These are phyloP conservation scores for Nepenthes alata DNA, from an alignment of 179 eudicot species.

Conservation along the genomic window DNA sequence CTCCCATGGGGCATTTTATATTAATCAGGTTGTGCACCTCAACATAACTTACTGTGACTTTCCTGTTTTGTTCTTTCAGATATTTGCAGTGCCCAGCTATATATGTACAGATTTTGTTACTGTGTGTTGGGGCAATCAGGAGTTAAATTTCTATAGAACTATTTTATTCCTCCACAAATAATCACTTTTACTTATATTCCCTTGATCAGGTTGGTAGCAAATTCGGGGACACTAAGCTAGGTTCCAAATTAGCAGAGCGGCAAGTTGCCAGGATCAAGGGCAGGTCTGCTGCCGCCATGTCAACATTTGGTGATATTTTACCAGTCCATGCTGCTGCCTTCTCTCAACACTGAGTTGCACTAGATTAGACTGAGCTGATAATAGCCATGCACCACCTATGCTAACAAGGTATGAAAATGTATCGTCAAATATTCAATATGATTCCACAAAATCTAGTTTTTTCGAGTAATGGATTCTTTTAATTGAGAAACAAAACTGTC, in stretches of 20 bases:
- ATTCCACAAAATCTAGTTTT: too few relatives aligned
- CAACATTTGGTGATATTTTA: slow-evolving; percentile 69
- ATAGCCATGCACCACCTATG: too few relatives aligned
- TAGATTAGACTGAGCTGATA: slow-evolving; percentile 40
- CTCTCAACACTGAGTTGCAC: slow-evolving; percentile 71
- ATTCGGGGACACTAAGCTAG: slow-evolving; percentile 83
- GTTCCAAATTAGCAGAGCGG: slow-evolving; percentile 81
- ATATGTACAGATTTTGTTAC: too few relatives aligned
- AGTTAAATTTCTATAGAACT: neutral
- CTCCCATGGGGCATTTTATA: too few relatives aligned
- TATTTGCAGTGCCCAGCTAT: too few relatives aligned
- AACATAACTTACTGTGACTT: too few relatives aligned
- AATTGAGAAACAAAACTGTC: neutral
- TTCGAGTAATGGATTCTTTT: neutral
- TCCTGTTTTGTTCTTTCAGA: too few relatives aligned
- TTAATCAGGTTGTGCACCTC: too few relatives aligned
- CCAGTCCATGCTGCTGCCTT: slow-evolving; percentile 92
- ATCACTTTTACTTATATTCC: neutral
- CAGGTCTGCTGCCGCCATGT: slow-evolving; percentile 47
- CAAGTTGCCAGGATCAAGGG: slow-evolving; percentile 71
- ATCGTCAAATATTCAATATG: too few relatives aligned
- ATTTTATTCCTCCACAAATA: neutral
- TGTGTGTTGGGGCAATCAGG: neutral
- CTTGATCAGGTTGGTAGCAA: slow-evolving; percentile 79
- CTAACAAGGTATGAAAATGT: too few relatives aligned